Conservation (phyloP, 805 yeast species). For the Wickerhamomyces ciferrii region DNA sequence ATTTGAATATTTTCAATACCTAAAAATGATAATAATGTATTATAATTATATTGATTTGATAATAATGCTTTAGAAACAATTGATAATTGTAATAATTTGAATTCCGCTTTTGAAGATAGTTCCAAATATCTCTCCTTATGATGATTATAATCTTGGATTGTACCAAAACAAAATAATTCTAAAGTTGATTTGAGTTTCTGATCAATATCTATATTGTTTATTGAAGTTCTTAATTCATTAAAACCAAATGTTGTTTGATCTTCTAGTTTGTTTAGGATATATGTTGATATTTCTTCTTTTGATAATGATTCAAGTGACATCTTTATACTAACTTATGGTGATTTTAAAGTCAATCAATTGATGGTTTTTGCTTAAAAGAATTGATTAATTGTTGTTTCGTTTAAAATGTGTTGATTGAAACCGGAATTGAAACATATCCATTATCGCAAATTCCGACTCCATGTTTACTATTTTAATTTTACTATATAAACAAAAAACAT, state of each 20-base stretch:
- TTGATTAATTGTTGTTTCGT: no score
- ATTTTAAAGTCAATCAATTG: no score
- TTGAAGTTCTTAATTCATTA: conserved; percentile 15
- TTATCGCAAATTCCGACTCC: neutral
- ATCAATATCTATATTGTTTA: no score
- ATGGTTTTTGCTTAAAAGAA: no score
- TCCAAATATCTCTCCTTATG: conserved; percentile 7
- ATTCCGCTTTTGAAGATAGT: conserved; percentile 8
- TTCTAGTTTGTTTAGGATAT: conserved; percentile 4
- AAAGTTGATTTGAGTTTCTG: no score
- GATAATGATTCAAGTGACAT: neutral
- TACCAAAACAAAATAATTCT: conserved; percentile 21
- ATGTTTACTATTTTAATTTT: neutral
- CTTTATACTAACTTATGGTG: no score
- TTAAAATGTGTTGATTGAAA: neutral
- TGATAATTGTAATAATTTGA: conserved; percentile 17
- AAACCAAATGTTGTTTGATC: conserved; percentile 18
- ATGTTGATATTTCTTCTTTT: neutral
- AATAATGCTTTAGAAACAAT: conserved; percentile 14
- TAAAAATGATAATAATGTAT: conserved; percentile 5
- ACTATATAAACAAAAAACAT: neutral
- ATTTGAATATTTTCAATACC: conserved; percentile 5
- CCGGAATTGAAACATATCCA: neutral
- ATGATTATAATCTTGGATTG: conserved; percentile 9
- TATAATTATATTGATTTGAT: conserved; percentile 2